Percentiles rank a stretch among this genome's conserved stretches.
phyloP scores from a whole-genome alignment of 2,329 filamentous ascomycete genomes.

The Neurospora sp. region DNA sequence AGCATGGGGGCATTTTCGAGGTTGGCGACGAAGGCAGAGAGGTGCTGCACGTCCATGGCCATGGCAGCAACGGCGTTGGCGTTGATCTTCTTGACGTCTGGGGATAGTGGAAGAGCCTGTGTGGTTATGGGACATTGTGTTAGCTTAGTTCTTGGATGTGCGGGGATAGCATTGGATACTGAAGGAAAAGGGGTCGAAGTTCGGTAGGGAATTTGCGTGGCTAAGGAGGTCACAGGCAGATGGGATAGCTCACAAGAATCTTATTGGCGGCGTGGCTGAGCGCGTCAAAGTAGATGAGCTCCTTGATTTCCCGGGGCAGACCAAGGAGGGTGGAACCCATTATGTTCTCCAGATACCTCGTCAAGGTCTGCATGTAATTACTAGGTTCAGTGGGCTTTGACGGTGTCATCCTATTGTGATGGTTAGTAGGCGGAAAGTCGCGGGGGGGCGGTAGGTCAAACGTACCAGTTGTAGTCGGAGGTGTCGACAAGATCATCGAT shows the following conservation, averaged over 20 bases:
- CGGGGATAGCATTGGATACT: not conserved
- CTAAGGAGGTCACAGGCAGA: slow-evolving; percentile 6
- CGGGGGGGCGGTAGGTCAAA: not conserved
- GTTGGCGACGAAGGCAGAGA: slow-evolving; percentile 76
- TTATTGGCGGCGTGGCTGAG: slow-evolving; percentile 81
- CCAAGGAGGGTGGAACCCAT: slow-evolving; percentile 92
- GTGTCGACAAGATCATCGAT: slow-evolving; percentile 97
- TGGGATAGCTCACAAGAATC: slow-evolving; percentile 53
- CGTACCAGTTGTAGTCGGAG: slow-evolving; percentile 88
- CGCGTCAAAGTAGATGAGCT: slow-evolving; percentile 95
- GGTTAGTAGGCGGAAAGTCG: slow-evolving; percentile 10
- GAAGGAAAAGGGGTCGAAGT: not conserved
- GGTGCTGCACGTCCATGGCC: slow-evolving; percentile 71
- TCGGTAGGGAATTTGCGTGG: not conserved
- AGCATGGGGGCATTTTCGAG: slow-evolving; percentile 80
- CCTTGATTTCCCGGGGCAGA: slow-evolving; percentile 90
- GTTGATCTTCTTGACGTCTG: slow-evolving; percentile 76
- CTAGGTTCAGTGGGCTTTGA: slow-evolving; percentile 62
- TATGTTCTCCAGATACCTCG: slow-evolving; percentile 85
- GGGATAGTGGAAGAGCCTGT: slow-evolving; percentile 64
- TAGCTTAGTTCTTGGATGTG: not conserved
- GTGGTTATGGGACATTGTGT: not conserved
- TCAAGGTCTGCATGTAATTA: slow-evolving; percentile 92
- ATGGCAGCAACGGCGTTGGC: slow-evolving; percentile 74
- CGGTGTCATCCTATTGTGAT: slow-evolving; percentile 34